Evolutionary conservation across 2,329 filamentous ascomycete genomes (phyloP), one percentile per base, ranked within the genome.

Genomic region (Cordyceps sp.): DNA sequence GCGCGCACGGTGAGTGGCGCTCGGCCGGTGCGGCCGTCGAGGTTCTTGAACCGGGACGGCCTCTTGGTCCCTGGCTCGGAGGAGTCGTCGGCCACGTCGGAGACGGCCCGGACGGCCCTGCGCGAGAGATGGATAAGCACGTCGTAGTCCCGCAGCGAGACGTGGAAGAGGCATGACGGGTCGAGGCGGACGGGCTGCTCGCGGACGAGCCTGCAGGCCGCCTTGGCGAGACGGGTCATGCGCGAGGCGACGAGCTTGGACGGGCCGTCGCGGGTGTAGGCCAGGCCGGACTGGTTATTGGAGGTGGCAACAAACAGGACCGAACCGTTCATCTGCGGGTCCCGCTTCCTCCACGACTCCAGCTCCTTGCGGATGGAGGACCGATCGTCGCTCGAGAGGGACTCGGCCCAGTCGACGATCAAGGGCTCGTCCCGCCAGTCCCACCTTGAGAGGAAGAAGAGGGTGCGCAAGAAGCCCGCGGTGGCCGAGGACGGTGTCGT

Each of bases 391-490:
- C 61, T 54, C 7, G 69, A 68, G 46, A 92, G 63, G 12, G 73
- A 68, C 37, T 65, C 69, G 10, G 73, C 68, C 5, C 54, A 51
- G 50, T 94, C 84, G 18, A 94, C 65, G 22, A 93, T 64, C 21
- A 96, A 62, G 2, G 90, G 80, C 33, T 85, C 77, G 7, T 75
- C 64, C 19, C 81, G 73, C 90, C 90, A 98, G 50, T 96, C 84
- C 85, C 90, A 98, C 26, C 74, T 68, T 2, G 85, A 73, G 12
- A 98, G 62, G 51, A 88, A 79, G 21, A 77, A 61, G 2, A 98
- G 61, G 1, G 82, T 81, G 16, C 86, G 74, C 19, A 93, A 56
- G 48, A 98, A 88, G 5, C 82, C 90, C 0, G 78, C 78, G 43
- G 75, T 74, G 9, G 78, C 64, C 42, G 78, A 88, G 0, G 79